Conservation (phyloP, 192 early-diverging fungal species). For the Umbelopsis sp. region DNA sequence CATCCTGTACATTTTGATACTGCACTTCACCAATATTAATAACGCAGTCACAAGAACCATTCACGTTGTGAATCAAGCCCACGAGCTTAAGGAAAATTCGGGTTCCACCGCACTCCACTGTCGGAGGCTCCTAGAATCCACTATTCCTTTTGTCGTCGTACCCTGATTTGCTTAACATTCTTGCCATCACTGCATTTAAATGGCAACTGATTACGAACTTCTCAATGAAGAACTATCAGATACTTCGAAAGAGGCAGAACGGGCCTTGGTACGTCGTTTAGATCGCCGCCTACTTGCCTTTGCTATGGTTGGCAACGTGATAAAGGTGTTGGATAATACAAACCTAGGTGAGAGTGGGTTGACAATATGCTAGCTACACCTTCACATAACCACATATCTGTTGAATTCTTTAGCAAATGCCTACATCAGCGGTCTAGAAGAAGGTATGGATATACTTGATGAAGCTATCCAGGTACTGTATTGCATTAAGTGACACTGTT, state of each 20-base stretch:
- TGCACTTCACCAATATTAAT: background rate
- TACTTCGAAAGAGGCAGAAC: conserved; percentile 20
- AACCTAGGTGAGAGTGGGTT: conserved; percentile 28
- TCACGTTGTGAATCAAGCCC: background rate
- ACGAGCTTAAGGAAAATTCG: background rate
- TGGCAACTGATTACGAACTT: background rate
- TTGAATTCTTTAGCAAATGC: conserved; percentile 30
- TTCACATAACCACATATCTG: too few relatives aligned
- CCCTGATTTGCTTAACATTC: background rate
- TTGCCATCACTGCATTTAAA: background rate
- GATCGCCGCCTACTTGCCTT: conserved; percentile 37
- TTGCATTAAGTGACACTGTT: background rate
- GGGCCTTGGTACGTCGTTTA: conserved; percentile 25
- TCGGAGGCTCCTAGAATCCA: too few relatives aligned
- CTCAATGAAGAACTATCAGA: background rate
- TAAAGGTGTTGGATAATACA: conserved; percentile 38
- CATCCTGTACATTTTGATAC: too few relatives aligned
- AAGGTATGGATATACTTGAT: conserved; percentile 7
- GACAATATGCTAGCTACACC: background rate
- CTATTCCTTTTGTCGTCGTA: background rate
- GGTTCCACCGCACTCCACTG: too few relatives aligned
- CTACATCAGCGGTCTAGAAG: conserved; percentile 46
- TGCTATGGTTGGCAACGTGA: conserved; percentile 43
- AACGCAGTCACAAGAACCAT: background rate
- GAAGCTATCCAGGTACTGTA: background rate